Evolutionary conservation across 208 protist species (phyloP).

Genomic region (Lotmaria passim): DNA sequence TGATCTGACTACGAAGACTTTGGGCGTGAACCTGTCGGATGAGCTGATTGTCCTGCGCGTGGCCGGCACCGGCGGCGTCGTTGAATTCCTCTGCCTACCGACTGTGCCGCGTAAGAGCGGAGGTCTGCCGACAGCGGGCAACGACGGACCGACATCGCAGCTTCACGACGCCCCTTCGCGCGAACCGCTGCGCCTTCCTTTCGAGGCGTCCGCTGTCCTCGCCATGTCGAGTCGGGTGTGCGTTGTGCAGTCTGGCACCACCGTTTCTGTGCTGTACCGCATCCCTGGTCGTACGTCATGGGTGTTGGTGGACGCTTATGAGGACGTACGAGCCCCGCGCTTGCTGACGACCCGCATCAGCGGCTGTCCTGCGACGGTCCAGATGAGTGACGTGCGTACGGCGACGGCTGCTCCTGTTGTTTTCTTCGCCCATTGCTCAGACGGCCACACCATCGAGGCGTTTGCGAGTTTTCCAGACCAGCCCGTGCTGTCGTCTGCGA

Average conservation of each 20-base stretch:
- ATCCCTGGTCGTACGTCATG: constrained; percentile 28
- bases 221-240: constrained; percentile 28
- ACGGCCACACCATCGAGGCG: constrained; percentile 37
- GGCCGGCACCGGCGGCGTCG: constrained; percentile 21
- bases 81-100: constrained; percentile 21
- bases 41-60: constrained; percentile 15
- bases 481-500: neutral
- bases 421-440: constrained; percentile 70
- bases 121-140: neutral
- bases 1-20: neutral
- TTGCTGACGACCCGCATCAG: constrained; percentile 45
- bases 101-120: neutral
- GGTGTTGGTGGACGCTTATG: constrained; percentile 45
- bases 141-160: neutral
- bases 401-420: neutral
- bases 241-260: constrained; percentile 56
- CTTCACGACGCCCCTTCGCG: neutral
- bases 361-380: too few relatives aligned
- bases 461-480: neutral
- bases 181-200: constrained; percentile 55
- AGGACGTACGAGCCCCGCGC: constrained; percentile 59
- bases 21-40: neutral
- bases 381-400: too few relatives aligned
- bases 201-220: constrained; percentile 52
- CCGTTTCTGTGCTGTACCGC: constrained; percentile 50